Evolutionary conservation across 257 asterid genomes (phyloP).

Genomic region (Penstemon eatonii): DNA sequence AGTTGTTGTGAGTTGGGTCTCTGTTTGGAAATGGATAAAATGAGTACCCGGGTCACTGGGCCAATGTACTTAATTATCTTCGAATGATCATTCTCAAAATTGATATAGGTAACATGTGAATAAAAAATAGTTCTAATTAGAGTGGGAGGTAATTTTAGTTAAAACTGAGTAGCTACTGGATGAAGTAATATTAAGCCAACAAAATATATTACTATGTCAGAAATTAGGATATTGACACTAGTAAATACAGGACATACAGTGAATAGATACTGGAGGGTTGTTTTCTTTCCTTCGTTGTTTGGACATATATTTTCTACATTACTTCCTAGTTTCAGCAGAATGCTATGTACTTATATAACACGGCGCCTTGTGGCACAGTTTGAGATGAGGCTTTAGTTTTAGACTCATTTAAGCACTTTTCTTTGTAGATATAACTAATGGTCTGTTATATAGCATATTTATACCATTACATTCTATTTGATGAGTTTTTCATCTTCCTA

Average conservation of each 20-base stretch:
- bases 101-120: background rate
- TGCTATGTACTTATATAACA: background rate
- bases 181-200: background rate
- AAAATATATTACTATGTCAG: slow-evolving; percentile 6
- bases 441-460: slow-evolving; percentile 11
- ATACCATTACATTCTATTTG: background rate
- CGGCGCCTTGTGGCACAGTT: background rate
- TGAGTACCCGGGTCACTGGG: background rate
- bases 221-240: background rate
- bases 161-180: background rate
- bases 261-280: background rate
- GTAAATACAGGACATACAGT: background rate
- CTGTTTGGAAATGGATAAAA: slow-evolving; percentile 1
- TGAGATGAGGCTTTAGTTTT: slow-evolving; percentile 11
- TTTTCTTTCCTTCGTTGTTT: slow-evolving; percentile 12
- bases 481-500: slow-evolving; percentile 7
- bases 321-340: background rate
- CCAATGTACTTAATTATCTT: too few species aligned
- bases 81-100: too few species aligned
- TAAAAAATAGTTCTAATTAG: slow-evolving; percentile 18
- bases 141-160: slow-evolving; percentile 1
- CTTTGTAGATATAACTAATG: slow-evolving; percentile 1
- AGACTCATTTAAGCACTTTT: background rate
- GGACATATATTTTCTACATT: slow-evolving; percentile 10
- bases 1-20: slow-evolving; percentile 5